Conservation (phyloP, 257 asterid genomes). For the Lavandula angustifolia region DNA sequence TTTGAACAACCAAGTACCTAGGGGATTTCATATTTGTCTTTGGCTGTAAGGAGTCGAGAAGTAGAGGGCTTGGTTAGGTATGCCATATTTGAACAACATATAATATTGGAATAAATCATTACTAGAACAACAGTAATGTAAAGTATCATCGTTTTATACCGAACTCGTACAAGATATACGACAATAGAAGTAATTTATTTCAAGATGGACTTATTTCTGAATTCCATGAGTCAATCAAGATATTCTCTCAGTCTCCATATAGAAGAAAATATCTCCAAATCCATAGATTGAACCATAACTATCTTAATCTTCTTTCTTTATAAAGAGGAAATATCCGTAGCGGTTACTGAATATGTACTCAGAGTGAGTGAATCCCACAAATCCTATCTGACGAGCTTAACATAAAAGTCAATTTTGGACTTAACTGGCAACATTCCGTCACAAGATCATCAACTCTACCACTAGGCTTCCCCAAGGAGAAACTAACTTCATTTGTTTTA, state of each 20-base stretch:
- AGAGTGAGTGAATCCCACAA: neutral
- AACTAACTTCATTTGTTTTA: neutral
- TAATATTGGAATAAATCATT: neutral
- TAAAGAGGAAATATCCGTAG: neutral
- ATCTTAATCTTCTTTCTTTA: neutral
- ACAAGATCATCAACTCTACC: too few species aligned
- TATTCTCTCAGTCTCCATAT: neutral
- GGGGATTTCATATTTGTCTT: neutral
- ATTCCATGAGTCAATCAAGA: neutral
- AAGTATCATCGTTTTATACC: neutral
- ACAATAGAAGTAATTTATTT: too few species aligned
- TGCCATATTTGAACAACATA: neutral
- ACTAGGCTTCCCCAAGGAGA: too few species aligned
- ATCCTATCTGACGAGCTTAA: neutral
- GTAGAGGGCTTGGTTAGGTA: neutral
- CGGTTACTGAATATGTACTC: neutral
- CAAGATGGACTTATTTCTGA: neutral
- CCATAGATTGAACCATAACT: neutral
- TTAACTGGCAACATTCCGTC: too few species aligned
- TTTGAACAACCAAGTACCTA: neutral
- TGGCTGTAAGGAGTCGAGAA: neutral
- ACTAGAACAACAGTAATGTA: neutral
- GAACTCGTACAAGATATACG: neutral
- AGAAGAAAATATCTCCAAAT: neutral
- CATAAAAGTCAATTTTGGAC: too few species aligned